A percentile compares a stretch with the other conserved stretches of the same genome.
Conservation (phyloP, 495 filamentous ascomycete species). For the Achaetomiella virescens region DNA sequence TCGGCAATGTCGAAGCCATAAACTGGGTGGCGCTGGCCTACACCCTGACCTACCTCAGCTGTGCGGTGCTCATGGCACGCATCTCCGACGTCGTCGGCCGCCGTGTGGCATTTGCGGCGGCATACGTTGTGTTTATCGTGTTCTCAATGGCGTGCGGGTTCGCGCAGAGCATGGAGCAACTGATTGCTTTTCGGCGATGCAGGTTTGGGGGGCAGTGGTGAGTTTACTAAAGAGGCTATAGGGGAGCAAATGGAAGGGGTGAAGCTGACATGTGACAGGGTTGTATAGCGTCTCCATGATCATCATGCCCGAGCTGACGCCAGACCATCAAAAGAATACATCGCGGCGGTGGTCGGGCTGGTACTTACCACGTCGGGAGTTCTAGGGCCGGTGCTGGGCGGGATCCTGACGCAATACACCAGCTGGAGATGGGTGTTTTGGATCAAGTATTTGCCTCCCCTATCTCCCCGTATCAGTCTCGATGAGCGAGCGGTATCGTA, state of each 20-base stretch:
- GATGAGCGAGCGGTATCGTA: no score
- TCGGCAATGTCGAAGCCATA: conserved; percentile 27
- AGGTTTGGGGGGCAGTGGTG: conserved; percentile 42
- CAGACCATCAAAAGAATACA: conserved; percentile 29
- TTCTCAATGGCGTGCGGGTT: conserved; percentile 52
- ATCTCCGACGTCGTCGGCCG: conserved; percentile 50
- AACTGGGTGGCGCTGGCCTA: conserved; percentile 47
- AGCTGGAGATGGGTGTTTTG: conserved; percentile 66
- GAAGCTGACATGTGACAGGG: conserved; percentile 3
- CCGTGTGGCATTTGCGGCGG: conserved; percentile 39
- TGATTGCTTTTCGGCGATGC: conserved; percentile 40
- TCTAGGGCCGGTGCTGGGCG: conserved; percentile 58
- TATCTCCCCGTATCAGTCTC: background rate
- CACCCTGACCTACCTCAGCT: conserved; percentile 40
- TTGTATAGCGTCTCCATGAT: conserved; percentile 47
- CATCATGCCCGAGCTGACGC: conserved; percentile 46
- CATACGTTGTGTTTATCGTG: conserved; percentile 46
- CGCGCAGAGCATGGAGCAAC: conserved; percentile 36
- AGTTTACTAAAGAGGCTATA: background rate
- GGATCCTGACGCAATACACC: conserved; percentile 52
- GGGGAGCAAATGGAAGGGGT: background rate
- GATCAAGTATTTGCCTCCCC: conserved; percentile 46
- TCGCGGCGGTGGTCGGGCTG: conserved; percentile 29
- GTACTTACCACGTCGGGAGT: conserved; percentile 31
- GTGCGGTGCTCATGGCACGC: conserved; percentile 43